Percentiles rank a stretch among this genome's conserved stretches.
phyloP scores from a whole-genome alignment of 139 green algal genomes.

The Micractinium conductrix region DNA sequence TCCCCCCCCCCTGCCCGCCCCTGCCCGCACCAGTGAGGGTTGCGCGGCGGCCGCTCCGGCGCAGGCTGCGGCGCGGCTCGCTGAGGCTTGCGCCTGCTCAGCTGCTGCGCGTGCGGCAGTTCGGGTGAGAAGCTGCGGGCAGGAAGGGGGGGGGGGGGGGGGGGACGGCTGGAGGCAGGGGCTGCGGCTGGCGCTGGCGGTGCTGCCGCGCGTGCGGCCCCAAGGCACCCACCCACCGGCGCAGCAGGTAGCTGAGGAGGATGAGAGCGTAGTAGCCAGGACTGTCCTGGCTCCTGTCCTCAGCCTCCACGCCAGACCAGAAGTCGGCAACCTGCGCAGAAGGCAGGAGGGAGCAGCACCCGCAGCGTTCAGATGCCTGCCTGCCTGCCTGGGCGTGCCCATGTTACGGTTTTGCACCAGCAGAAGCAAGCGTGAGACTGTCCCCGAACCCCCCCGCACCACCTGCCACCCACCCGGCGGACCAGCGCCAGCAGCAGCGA shows the following conservation, averaged over 20 bases:
- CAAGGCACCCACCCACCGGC: not conserved
- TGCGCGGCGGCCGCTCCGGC: not conserved
- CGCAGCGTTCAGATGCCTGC: too few species aligned
- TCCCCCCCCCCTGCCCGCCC: not conserved
- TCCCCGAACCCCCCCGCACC: not conserved
- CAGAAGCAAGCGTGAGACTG: not conserved
- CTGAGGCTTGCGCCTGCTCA: constrained; percentile 9
- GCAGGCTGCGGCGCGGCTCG: not conserved
- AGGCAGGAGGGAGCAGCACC: not conserved
- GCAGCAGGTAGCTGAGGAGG: constrained; percentile 25
- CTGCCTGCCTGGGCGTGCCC: too few species aligned
- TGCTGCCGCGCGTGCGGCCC: not conserved
- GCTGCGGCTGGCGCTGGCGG: not conserved
- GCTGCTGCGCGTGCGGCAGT: not conserved
- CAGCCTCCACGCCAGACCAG: not conserved
- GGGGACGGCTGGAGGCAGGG: not conserved
- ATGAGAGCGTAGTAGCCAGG: not conserved
- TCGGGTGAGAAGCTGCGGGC: constrained; percentile 4
- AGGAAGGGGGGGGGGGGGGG: not conserved
- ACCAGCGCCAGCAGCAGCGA: not conserved
- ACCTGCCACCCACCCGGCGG: not conserved
- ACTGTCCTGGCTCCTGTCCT: not conserved
- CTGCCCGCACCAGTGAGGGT: not conserved
- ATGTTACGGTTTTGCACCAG: too few species aligned
- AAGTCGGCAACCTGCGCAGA: not conserved